Conservation (phyloP, 345 rosid genomes). For the Ceriops decandra region DNA sequence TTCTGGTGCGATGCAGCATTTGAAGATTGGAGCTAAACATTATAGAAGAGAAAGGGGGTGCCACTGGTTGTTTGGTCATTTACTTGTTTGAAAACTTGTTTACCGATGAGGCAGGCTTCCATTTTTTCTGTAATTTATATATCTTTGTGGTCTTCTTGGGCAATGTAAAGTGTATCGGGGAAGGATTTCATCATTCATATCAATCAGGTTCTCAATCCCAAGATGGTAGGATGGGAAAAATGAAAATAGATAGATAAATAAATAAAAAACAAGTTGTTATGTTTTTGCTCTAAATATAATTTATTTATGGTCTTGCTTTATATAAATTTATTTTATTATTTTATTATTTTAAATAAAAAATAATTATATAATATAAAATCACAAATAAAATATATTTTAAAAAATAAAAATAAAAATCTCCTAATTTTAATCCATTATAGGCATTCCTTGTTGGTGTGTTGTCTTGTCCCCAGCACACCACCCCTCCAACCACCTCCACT, state of each 20-base stretch:
- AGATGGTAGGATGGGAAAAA: not conserved
- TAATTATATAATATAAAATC: too few species aligned
- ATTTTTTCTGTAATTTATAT: constrained; percentile 20
- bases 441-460: constrained; percentile 5
- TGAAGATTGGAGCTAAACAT: not conserved
- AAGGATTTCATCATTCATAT: not conserved
- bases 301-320: too few species aligned
- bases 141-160: constrained; percentile 5
- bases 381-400: too few species aligned
- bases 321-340: too few species aligned
- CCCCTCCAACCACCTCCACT: constrained; percentile 31
- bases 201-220: not conserved
- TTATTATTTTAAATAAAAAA: too few species aligned
- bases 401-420: too few species aligned
- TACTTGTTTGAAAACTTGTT: constrained; percentile 17
- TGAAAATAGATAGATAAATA: not conserved
- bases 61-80: constrained; percentile 7
- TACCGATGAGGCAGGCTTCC: constrained; percentile 7
- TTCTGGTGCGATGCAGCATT: not conserved
- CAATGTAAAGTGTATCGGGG: constrained; percentile 15
- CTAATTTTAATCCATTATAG: not conserved
- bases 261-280: not conserved
- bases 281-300: too few species aligned
- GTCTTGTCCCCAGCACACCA: constrained; percentile 15
- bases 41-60: constrained; percentile 4